Percentiles rank a stretch among this genome's conserved stretches.
Conservation (phyloP, 2,329 filamentous ascomycete species). For the Lachnellula willkommii region DNA sequence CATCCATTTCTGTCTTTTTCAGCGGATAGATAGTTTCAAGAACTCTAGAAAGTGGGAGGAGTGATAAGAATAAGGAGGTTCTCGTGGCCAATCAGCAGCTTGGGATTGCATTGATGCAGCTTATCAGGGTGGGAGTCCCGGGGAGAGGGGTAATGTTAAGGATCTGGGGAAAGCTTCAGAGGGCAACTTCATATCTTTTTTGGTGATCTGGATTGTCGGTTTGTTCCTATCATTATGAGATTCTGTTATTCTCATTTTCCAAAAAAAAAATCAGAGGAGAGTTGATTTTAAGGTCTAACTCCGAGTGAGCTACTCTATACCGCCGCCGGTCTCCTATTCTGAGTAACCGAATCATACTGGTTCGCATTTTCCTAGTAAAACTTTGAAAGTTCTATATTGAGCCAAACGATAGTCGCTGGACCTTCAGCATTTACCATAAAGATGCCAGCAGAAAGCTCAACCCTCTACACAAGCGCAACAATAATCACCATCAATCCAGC, state of each 20-base stretch:
- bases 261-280: background rate
- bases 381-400: too few relatives aligned
- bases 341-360: background rate
- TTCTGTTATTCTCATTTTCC: background rate
- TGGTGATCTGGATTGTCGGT: constrained; percentile 1
- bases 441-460: constrained; percentile 7
- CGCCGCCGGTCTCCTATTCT: background rate
- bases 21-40: background rate
- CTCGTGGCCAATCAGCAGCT: constrained; percentile 15
- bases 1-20: background rate
- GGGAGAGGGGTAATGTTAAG: background rate
- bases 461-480: constrained; percentile 43
- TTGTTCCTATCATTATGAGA: background rate
- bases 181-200: constrained; percentile 2
- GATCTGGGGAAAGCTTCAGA: constrained; percentile 4
- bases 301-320: background rate
- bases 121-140: constrained; percentile 21
- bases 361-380: background rate
- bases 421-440: background rate
- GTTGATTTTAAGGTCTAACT: background rate
- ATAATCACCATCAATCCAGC: constrained; percentile 46
- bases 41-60: constrained; percentile 1
- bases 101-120: constrained; percentile 13
- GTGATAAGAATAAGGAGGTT: constrained; percentile 18
- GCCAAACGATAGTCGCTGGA: background rate